These are phyloP conservation scores for Ceratocystis harringtonii DNA, from an alignment of 2,329 filamentous ascomycete species.

Conservation along the genomic window DNA sequence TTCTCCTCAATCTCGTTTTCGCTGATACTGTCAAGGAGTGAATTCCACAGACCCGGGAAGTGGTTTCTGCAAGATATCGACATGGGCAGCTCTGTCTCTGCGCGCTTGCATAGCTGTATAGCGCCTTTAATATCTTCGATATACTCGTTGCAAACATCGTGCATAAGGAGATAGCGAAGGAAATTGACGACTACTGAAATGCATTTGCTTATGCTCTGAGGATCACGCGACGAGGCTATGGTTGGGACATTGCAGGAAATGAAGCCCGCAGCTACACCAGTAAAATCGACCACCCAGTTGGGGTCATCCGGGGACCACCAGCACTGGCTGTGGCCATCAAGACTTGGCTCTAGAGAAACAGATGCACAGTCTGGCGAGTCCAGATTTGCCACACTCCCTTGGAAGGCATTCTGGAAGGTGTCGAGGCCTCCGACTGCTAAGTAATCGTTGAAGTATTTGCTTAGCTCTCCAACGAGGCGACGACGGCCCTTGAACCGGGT, in stretches of 20 bases:
- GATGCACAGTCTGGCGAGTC: conserved; percentile 31
- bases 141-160: conserved; percentile 78
- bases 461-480: conserved; percentile 50
- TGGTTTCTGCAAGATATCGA: conserved; percentile 34
- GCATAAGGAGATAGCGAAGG: conserved; percentile 69
- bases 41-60: conserved; percentile 69
- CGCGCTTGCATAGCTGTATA: conserved; percentile 48
- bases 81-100: conserved; percentile 50
- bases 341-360: conserved; percentile 30
- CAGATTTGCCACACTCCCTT: conserved; percentile 30
- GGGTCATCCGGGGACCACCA: conserved; percentile 28
- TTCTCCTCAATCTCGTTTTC: neutral
- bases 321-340: conserved; percentile 41
- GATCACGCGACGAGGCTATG: neutral
- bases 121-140: conserved; percentile 50
- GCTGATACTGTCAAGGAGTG: conserved; percentile 38
- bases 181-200: conserved; percentile 62
- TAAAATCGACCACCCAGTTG: conserved; percentile 67
- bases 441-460: conserved; percentile 60
- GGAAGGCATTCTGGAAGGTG: conserved; percentile 40
- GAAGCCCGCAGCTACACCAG: conserved; percentile 61
- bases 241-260: conserved; percentile 41
- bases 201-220: neutral
- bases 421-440: conserved; percentile 72
- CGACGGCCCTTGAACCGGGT: conserved; percentile 36